Percentiles rank a stretch among this genome's conserved stretches.
Conservation (phyloP, 2,329 filamentous ascomycete genomes). For the Hymenoscyphus linearis region DNA sequence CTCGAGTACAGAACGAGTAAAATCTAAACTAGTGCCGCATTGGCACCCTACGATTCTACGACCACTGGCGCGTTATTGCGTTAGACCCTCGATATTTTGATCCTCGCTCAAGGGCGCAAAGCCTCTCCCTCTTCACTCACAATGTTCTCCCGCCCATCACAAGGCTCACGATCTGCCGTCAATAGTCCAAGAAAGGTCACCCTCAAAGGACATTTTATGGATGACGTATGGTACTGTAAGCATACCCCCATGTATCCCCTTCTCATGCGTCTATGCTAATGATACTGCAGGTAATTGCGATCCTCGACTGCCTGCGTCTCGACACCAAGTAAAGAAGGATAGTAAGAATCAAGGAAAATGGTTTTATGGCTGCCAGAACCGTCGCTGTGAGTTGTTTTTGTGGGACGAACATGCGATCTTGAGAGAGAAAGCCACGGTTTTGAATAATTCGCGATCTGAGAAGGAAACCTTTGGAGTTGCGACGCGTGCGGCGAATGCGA, state of each 20-base stretch:
- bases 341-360: constrained; percentile 44
- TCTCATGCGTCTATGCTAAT: constrained; percentile 8
- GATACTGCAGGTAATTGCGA: constrained; percentile 42
- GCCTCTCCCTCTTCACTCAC: not conserved
- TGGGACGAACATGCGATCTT: constrained; percentile 49
- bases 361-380: constrained; percentile 50
- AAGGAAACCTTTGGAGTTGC: constrained; percentile 11
- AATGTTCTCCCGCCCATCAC: not conserved
- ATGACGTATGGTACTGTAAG: constrained; percentile 38
- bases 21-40: not conserved
- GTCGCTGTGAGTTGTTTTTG: constrained; percentile 51
- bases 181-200: not conserved
- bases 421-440: constrained; percentile 40
- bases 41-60: not conserved
- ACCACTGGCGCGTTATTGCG: not conserved
- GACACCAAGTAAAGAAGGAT: constrained; percentile 45
- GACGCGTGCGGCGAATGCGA: constrained; percentile 6
- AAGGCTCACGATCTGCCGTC: not conserved
- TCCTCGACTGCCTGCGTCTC: constrained; percentile 44
- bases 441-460: constrained; percentile 43
- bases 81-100: not conserved
- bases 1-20: no score
- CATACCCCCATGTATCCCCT: not conserved
- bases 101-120: not conserved
- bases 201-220: constrained; percentile 28